phyloP scores from a whole-genome alignment of 495 filamentous ascomycete genomes.

The Daldinia vernicosa region DNA sequence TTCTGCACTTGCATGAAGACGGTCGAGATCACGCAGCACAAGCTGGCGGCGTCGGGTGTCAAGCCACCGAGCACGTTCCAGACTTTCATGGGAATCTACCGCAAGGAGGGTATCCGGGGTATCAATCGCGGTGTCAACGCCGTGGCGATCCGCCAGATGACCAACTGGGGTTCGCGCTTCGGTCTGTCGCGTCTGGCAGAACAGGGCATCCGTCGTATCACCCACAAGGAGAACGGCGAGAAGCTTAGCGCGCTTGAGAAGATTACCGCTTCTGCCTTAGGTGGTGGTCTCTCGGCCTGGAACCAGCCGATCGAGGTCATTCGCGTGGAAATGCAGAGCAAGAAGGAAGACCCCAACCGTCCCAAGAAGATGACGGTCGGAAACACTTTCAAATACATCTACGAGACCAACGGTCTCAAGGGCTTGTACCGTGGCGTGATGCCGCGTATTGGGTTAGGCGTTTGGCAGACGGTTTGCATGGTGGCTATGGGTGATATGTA shows the following conservation, averaged over 20 bases:
- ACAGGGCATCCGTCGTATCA: slow-evolving; percentile 80
- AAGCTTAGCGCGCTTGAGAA: slow-evolving; percentile 85
- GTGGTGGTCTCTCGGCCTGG: slow-evolving; percentile 95
- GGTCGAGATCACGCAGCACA: slow-evolving; percentile 98
- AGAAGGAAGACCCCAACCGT: slow-evolving; percentile 95
- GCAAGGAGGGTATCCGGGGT: slow-evolving; percentile 89
- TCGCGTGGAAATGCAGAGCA: slow-evolving; percentile 99
- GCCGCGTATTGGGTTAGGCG: slow-evolving; percentile 89
- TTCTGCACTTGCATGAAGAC: slow-evolving; percentile 99
- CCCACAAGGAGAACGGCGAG: slow-evolving; percentile 80
- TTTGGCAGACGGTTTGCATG: slow-evolving; percentile 99
- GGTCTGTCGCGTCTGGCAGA: slow-evolving; percentile 91
- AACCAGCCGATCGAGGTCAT: slow-evolving; percentile 99
- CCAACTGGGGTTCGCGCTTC: slow-evolving; percentile 98
- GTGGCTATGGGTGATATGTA: slow-evolving; percentile 99
- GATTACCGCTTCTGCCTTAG: slow-evolving; percentile 84
- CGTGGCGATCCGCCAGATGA: slow-evolving; percentile 97
- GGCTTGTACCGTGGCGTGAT: slow-evolving; percentile 96
- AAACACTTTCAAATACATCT: slow-evolving; percentile 93
- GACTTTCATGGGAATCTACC: slow-evolving; percentile 98
- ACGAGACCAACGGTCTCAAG: slow-evolving; percentile 84
- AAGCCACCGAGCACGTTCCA: slow-evolving; percentile 87
- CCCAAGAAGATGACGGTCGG: slow-evolving; percentile 98
- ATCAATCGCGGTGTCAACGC: slow-evolving; percentile 99
- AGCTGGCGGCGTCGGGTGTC: slow-evolving; percentile 82